These are phyloP conservation scores for Xerocomellus intermedius DNA, from an alignment of 768 basidiomycete species.

Conservation along the genomic window DNA sequence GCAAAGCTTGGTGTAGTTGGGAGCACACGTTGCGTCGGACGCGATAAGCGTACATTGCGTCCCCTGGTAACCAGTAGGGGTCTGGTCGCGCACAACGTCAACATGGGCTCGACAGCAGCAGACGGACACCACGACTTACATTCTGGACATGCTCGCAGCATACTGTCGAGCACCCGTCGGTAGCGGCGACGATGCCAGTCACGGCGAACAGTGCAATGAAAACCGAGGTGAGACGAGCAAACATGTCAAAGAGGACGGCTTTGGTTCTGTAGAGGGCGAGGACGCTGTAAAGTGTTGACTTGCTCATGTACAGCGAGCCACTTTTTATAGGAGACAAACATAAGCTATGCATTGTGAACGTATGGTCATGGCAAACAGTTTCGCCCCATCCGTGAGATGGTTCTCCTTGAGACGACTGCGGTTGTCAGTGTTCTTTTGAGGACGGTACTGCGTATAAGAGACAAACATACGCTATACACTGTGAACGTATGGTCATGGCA, in stretches of 20 bases:
- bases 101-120: neutral
- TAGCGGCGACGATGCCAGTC: neutral
- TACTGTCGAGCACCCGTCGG: neutral
- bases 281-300: no score
- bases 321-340: no score
- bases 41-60: neutral
- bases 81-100: neutral
- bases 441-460: no score
- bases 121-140: neutral
- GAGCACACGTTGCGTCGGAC: neutral
- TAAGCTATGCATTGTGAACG: no score
- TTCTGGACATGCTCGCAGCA: neutral
- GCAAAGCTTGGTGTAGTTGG: neutral
- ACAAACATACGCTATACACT: no score
- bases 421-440: no score
- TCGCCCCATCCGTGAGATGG: no score
- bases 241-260: neutral
- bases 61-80: neutral
- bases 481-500: no score
- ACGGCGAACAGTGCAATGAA: neutral
- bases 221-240: neutral
- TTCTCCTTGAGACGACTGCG: no score
- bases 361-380: no score
- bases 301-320: no score
- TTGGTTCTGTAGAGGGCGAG: neutral